phyloP scores from a whole-genome alignment of 768 basidiomycete species.

The Coprinopsis sp. region DNA sequence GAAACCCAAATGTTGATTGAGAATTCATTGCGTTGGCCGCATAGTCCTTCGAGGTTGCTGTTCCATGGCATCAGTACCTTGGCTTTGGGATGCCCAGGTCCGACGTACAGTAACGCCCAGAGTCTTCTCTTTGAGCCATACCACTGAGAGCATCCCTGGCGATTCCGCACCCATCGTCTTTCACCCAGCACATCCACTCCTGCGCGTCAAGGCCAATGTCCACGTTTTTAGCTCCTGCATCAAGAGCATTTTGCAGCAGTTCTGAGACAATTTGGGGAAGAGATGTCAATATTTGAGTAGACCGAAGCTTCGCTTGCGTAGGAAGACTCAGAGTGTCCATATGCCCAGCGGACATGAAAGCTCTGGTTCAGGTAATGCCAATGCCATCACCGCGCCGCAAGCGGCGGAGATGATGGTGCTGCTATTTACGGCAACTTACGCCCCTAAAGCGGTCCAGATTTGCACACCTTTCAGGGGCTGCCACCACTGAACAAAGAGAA shows the following conservation, averaged over 20 bases:
- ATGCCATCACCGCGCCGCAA: no score
- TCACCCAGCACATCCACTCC: slow-evolving; percentile 81
- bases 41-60: slow-evolving; percentile 75
- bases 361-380: no score
- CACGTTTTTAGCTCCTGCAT: slow-evolving; percentile 67
- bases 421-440: no score
- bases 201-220: slow-evolving; percentile 70
- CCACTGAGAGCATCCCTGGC: slow-evolving; percentile 49
- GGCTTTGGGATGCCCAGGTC: neutral
- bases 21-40: slow-evolving; percentile 43
- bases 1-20: slow-evolving; percentile 76
- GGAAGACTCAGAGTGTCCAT: slow-evolving; percentile 49
- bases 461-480: no score
- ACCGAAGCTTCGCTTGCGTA: slow-evolving; percentile 73
- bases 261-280: slow-evolving; percentile 77
- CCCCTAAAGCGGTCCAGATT: no score
- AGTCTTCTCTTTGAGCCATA: slow-evolving; percentile 48
- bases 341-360: neutral
- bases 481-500: no score
- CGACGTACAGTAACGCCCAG: slow-evolving; percentile 66
- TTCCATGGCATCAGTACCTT: neutral
- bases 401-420: no score
- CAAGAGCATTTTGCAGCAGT: slow-evolving; percentile 86
- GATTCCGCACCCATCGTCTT: slow-evolving; percentile 83
- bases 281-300: slow-evolving; percentile 80